These are phyloP conservation scores for Lophium mytilinum DNA, from an alignment of 495 filamentous ascomycete genomes.

Conservation along the genomic window DNA sequence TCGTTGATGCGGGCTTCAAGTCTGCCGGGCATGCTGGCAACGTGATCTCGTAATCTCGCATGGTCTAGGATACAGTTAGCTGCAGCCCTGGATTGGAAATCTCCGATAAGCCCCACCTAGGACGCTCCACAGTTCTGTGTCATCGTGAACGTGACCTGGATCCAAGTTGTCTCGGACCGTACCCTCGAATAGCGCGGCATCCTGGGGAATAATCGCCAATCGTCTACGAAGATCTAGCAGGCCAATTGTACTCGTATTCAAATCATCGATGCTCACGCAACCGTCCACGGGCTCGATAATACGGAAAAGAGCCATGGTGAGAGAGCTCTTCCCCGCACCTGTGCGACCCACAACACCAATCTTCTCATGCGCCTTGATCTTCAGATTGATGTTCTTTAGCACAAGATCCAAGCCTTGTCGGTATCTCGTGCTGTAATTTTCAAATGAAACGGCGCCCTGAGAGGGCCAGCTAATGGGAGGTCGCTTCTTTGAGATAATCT, in stretches of 20 bases:
- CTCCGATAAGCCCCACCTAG: slow-evolving; percentile 50
- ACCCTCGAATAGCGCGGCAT: slow-evolving; percentile 95
- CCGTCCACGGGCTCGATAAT: slow-evolving; percentile 84
- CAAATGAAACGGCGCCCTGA: slow-evolving; percentile 81
- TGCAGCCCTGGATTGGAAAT: neutral
- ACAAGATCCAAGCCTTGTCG: slow-evolving; percentile 82
- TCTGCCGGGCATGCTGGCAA: slow-evolving; percentile 77
- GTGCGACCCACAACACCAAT: slow-evolving; percentile 96
- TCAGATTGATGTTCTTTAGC: slow-evolving; percentile 81
- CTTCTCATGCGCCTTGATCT: slow-evolving; percentile 94
- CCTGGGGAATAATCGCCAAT: slow-evolving; percentile 96
- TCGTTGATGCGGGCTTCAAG: slow-evolving; percentile 87
- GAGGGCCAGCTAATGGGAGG: slow-evolving; percentile 89
- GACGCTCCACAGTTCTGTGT: slow-evolving; percentile 96
- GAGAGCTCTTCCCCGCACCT: slow-evolving; percentile 90
- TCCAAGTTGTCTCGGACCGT: slow-evolving; percentile 95
- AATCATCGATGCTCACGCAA: slow-evolving; percentile 75
- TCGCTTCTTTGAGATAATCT: slow-evolving; percentile 79
- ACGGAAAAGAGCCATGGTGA: slow-evolving; percentile 89
- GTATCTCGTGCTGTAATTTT: slow-evolving; percentile 90
- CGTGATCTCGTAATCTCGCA: slow-evolving; percentile 85
- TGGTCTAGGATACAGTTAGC: slow-evolving; percentile 56
- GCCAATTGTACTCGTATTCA: slow-evolving; percentile 87
- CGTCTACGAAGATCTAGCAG: slow-evolving; percentile 80
- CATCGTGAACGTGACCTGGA: slow-evolving; percentile 88